Percentiles rank a stretch among this genome's conserved stretches.
Conservation (phyloP, 2,329 filamentous ascomycete genomes). For the Alternaria triticina region DNA sequence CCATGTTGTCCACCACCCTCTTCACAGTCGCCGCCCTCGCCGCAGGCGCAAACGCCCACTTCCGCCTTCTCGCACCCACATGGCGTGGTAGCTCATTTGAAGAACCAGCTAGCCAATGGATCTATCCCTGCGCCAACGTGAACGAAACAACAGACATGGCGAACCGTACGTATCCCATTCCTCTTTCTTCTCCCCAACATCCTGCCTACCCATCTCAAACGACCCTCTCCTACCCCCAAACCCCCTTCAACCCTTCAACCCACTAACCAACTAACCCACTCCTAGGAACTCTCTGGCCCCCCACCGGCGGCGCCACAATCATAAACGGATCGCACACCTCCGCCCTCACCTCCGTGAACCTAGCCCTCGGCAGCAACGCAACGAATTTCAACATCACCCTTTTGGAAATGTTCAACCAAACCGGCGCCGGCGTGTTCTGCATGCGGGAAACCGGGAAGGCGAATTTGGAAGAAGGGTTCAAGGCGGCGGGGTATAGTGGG, state of each 20-base stretch:
- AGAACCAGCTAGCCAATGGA: conserved; percentile 46
- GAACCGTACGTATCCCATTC: conserved; percentile 47
- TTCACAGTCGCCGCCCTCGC: conserved; percentile 31
- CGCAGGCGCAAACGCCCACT: conserved; percentile 51
- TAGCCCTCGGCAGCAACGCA: conserved; percentile 51
- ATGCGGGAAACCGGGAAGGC: conserved; percentile 46
- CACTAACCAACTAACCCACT: background rate
- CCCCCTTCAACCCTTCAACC: too few species aligned
- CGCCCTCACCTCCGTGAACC: conserved; percentile 56
- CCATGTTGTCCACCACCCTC: conserved; percentile 30
- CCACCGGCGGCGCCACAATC: conserved; percentile 51
- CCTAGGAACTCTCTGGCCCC: conserved; percentile 49
- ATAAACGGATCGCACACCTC: conserved; percentile 52
- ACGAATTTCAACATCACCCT: conserved; percentile 56
- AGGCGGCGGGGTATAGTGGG: conserved; percentile 30
- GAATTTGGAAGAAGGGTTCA: conserved; percentile 32
- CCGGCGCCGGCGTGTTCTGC: conserved; percentile 56
- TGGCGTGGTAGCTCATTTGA: conserved; percentile 54
- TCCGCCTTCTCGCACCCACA: conserved; percentile 49
- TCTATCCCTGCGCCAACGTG: conserved; percentile 52
- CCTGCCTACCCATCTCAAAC: background rate
- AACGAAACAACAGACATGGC: conserved; percentile 44
- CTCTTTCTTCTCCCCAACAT: background rate
- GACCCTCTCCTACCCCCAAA: background rate
- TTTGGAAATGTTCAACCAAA: conserved; percentile 55